Evolutionary conservation across 2,329 filamentous ascomycete genomes (phyloP), one percentile per base, ranked within the genome.

Genomic region (Nigrospora osmanthi): DNA sequence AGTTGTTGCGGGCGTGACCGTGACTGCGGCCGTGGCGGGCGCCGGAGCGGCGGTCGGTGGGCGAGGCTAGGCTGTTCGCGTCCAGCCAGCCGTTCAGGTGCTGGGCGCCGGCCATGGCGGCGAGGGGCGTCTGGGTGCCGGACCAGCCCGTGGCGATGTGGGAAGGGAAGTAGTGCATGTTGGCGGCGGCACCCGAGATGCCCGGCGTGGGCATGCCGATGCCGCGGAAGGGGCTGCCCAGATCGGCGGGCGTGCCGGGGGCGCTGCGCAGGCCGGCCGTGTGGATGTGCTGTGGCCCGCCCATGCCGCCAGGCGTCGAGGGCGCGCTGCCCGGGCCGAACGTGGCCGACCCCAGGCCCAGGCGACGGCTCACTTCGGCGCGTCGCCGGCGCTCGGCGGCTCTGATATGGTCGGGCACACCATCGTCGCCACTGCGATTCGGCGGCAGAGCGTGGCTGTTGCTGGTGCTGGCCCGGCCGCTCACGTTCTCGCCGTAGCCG

Each of bases 81-180:
- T 66, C 65, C 3, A 62, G 66, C 72, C 75, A 78, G 45, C 71
- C 70, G 48, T 67, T 68, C 43, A 75, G 71, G 47, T 80, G 71
- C 49, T 82, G 80, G 23, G 83, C 85, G 35, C 86, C 85, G 16
- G 86, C 86, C 40, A 90, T 83, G 41, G 87, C 86, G 7, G 87
- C 87, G 30, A 91, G 73, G 37, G 87, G 87, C 23, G 87, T 91
- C 49, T 87, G 83, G 12, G 85, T 81, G 23, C 87, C 87, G 40
- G 85, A 87, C 52, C 86, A 75, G 4, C 81, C 82, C 23, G 77
- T 75, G 10, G 81, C 79, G 5, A 91, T 72, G 52, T 89, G 87
- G 15, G 85, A 80, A 60, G 90, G 87, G 58, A 93, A 91, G 63
- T 91, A 93, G 61, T 84, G 83, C 55, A 91, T 73, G 54, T 87